Percentiles rank a stretch among this genome's conserved stretches.
phyloP scores from a whole-genome alignment of 1,139 yeast genomes.

The Diutina scorzettiae region DNA sequence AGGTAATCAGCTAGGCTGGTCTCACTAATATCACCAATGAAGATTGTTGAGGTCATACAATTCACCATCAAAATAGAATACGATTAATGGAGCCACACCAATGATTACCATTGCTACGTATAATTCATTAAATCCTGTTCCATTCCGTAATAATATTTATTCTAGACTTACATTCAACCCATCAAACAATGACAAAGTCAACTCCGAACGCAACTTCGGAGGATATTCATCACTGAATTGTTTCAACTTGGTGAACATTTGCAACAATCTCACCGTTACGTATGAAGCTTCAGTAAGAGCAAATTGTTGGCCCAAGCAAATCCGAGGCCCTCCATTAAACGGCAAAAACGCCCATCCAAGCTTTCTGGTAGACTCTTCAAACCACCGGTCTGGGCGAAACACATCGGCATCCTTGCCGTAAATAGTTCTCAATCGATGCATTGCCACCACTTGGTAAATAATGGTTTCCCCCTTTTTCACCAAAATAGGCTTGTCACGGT shows the following conservation, averaged over 20 bases:
- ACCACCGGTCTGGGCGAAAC: constrained; percentile 49
- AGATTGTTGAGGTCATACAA: too few relatives aligned
- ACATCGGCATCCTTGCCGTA: constrained; percentile 39
- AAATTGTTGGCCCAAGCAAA: constrained; percentile 22
- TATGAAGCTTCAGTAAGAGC: constrained; percentile 46
- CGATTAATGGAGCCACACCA: too few relatives aligned
- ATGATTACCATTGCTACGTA: too few relatives aligned
- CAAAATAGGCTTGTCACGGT: constrained; percentile 28
- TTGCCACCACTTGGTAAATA: constrained; percentile 29
- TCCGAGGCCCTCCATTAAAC: constrained; percentile 22
- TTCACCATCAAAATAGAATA: too few relatives aligned
- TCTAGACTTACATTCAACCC: not conserved
- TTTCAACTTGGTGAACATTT: constrained; percentile 10
- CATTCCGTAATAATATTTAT: too few relatives aligned
- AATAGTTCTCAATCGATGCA: constrained; percentile 31
- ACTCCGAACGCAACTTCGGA: not conserved
- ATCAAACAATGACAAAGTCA: not conserved
- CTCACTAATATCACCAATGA: too few relatives aligned
- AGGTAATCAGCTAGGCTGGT: too few relatives aligned
- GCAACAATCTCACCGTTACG: constrained; percentile 25
- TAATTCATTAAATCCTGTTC: too few relatives aligned
- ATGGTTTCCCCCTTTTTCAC: constrained; percentile 37
- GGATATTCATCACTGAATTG: not conserved
- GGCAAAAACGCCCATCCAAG: constrained; percentile 34
- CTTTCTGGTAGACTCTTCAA: constrained; percentile 24